Base-by-base conservation (phyloP, 176 grass and related monocot species). In the Oryza nivara region DNA sequence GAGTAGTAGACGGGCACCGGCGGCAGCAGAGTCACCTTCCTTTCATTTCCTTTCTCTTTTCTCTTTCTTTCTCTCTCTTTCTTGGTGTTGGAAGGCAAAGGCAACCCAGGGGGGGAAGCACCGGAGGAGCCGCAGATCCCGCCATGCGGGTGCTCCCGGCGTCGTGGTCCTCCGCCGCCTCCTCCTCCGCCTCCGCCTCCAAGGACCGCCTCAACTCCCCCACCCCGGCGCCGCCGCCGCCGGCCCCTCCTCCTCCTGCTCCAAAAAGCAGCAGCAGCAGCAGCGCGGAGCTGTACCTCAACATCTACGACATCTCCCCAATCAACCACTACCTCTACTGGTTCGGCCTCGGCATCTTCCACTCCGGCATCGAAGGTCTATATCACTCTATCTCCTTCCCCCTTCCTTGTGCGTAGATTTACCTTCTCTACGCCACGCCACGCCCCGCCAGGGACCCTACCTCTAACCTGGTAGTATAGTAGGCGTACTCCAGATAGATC, bases 301-400 rank as follows among this genome's bases (percentile, higher is more conserved):
- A 98, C 83, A 94, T 97, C 68, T 97, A 97, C 68, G 95, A 98
- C 92, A 90, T 98, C 80, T 91, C 95, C 65, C 87, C 92, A 12
- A 85, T 98, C 73, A 98, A 98, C 74, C 87, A 84, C 78, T 98
- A 95, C 80, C 87, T 98, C 77, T 98, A 93, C 91, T 98, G 95
- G 95, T 90, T 94, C 64, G 95, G 95, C 8, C 87, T 98, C 73
- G 95, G 95, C 26, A 91, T 98, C 72, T 98, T 98, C 87, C 95
- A 98, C 79, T 95, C 95, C 51, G 95, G 92, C 51, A 87, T 98
- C 67, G 76, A 98, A 98, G 95, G 95, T 97, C 11, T 2, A 2
- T 14, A 7, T 26, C 17, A 3, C 10, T 10, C 20, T 17, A 10
- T 30, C 17, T 41, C 17, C 9, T 15, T 23, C 30, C 30, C 30